Conservation (phyloP, 2,329 filamentous ascomycete species). For the Dendryphion nanum region DNA sequence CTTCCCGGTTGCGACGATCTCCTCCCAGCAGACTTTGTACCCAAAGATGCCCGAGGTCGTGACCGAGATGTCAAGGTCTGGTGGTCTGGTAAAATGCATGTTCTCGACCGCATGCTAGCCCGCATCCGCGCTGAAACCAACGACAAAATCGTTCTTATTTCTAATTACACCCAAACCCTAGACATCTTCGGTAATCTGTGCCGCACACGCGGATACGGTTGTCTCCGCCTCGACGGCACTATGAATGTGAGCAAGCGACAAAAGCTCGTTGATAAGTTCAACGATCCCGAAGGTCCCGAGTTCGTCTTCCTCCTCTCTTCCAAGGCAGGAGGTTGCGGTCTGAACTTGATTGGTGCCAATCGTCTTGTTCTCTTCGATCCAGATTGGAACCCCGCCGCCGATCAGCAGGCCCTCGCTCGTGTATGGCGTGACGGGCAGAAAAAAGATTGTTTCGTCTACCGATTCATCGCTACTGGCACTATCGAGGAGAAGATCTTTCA, state of each 20-base stretch:
- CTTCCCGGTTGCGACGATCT: conserved; percentile 80
- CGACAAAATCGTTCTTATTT: conserved; percentile 98
- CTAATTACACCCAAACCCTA: conserved; percentile 95
- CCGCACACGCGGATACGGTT: conserved; percentile 79
- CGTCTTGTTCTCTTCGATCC: conserved; percentile 94
- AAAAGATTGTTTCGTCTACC: conserved; percentile 98
- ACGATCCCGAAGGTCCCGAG: conserved; percentile 83
- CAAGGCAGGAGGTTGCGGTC: conserved; percentile 93
- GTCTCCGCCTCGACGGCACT: conserved; percentile 85
- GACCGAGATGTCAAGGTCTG: conserved; percentile 91
- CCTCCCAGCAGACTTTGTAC: conserved; percentile 84
- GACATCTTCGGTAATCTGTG: conserved; percentile 93
- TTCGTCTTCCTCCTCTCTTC: conserved; percentile 96
- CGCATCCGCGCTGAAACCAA: conserved; percentile 94
- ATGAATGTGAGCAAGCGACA: conserved; percentile 98
- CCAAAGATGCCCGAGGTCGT: conserved; percentile 80
- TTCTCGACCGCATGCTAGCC: conserved; percentile 96
- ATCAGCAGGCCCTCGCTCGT: conserved; percentile 93
- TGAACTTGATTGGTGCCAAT: conserved; percentile 94
- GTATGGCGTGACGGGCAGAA: conserved; percentile 99
- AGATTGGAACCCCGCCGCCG: conserved; percentile 92
- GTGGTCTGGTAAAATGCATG: conserved; percentile 98
- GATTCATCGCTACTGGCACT: conserved; percentile 97
- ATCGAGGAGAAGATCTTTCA: conserved; percentile 99
- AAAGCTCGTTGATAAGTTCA: conserved; percentile 97